Evolutionary conservation across 1,139 yeast genomes (phyloP).

Genomic region (Suhomyces ambrosiae): DNA sequence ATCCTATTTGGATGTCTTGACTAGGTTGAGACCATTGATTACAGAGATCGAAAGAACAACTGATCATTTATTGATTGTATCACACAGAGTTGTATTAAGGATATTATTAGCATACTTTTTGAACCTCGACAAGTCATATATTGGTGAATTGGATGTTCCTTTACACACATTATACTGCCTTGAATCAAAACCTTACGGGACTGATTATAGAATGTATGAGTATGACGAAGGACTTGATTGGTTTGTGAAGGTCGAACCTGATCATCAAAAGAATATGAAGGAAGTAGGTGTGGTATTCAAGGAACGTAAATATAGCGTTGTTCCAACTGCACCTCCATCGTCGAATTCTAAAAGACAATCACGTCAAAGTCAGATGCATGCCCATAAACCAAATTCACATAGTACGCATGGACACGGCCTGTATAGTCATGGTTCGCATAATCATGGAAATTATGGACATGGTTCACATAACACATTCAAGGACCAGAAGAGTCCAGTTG

Average conservation of each 20-base stretch:
- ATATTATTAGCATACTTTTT: conserved; percentile 85
- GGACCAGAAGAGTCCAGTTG: conserved; percentile 3
- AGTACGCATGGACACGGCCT: too few relatives aligned
- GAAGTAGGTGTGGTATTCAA: conserved; percentile 68
- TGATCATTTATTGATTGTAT: conserved; percentile 78
- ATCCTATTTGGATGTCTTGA: conserved; percentile 88
- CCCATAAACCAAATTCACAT: not conserved
- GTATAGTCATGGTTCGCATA: too few relatives aligned
- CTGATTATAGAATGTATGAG: conserved; percentile 86
- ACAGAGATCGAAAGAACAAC: conserved; percentile 91
- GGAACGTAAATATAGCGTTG: conserved; percentile 69
- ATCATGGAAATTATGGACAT: too few relatives aligned
- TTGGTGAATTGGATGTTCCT: conserved; percentile 91
- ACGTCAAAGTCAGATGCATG: not conserved
- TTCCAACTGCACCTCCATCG: conserved; percentile 71
- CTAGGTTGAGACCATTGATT: conserved; percentile 84
- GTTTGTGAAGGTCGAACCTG: conserved; percentile 75
- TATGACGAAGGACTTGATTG: conserved; percentile 78
- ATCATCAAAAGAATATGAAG: conserved; percentile 58
- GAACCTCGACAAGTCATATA: conserved; percentile 78
- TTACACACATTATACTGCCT: conserved; percentile 85
- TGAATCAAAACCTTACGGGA: conserved; percentile 94
- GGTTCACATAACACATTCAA: too few relatives aligned
- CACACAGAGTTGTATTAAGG: conserved; percentile 90
- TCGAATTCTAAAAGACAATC: conserved; percentile 7